phyloP scores from a whole-genome alignment of 306 rosid genomes.

The Clitoria ternatea region DNA sequence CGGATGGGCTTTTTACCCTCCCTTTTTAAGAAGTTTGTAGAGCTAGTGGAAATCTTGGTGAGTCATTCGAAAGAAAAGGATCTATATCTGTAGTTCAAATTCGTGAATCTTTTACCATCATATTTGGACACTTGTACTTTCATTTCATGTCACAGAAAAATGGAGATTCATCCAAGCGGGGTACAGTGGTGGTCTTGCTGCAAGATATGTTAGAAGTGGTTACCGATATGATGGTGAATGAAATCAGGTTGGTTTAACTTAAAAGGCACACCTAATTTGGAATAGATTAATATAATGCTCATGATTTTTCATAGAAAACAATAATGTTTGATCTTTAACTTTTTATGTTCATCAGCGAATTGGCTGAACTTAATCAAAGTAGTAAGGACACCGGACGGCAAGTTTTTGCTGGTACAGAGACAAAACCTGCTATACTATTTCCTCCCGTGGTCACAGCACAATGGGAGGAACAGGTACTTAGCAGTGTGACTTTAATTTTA shows the following conservation, averaged over 20 bases:
- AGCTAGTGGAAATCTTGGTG: conserved; percentile 85
- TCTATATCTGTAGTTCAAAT: conserved; percentile 17
- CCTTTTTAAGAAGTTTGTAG: conserved; percentile 75
- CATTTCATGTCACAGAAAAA: conserved; percentile 53
- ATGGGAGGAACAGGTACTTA: conserved; percentile 85
- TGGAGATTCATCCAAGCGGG: conserved; percentile 60
- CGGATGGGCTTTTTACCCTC: conserved; percentile 73
- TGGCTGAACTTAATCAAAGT: conserved; percentile 69
- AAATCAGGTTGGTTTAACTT: conserved; percentile 61
- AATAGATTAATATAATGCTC: conserved; percentile 6
- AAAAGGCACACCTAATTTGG: conserved; percentile 10
- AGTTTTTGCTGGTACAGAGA: conserved; percentile 84
- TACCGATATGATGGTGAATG: conserved; percentile 93
- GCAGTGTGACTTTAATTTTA: not conserved
- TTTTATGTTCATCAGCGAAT: conserved; percentile 53
- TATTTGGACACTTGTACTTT: conserved; percentile 26
- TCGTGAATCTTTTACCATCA: conserved; percentile 21
- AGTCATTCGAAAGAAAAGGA: conserved; percentile 30
- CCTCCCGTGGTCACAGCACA: conserved; percentile 85
- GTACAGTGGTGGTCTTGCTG: conserved; percentile 67
- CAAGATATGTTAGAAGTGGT: conserved; percentile 98
- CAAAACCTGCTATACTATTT: conserved; percentile 66
- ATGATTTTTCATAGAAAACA: not conserved
- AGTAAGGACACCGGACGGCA: conserved; percentile 82
- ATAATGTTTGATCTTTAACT: conserved; percentile 6